Evolutionary conservation across 2,329 filamentous ascomycete genomes (phyloP), one percentile per base, ranked within the genome.

Genomic region (Penicillium paneum): DNA sequence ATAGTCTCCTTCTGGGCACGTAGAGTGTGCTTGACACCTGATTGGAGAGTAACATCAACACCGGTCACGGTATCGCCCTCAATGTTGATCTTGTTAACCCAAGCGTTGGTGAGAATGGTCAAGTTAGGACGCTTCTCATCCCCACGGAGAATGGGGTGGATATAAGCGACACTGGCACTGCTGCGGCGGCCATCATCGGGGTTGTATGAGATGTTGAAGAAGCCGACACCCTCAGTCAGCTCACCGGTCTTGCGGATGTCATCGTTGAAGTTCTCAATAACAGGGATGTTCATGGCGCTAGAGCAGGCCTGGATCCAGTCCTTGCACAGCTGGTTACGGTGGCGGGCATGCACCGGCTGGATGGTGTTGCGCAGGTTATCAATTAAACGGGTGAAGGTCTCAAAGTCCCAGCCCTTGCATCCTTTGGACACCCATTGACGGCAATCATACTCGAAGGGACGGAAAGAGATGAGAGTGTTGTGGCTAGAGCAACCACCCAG

Each of bases 381-480:
- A 64, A 94, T 79, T 41, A 91, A 79, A 55, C 90, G 84, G 75
- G 85, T 94, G 74, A 96, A 89, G 57, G 84, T 90, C 69, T 90
- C 85, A 76, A 95, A 96, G 67, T 83, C 85, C 91, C 91, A 96
- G 66, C 91, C 91, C 70, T 83, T 84, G 77, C 88, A 91, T 57
- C 91, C 91, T 68, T 90, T 79, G 31, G 83, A 83, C 67, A 92
- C 87, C 91, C 91, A 96, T 65, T 89, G 82, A 69, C 90, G 82
- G 77, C 89, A 84, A 74, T 96, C 91, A 73, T 95, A 92, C 73
- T 91, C 85, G 70, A 96, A 95, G 8, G 91, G 90, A 26, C 91
- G 85, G 83, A 96, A 96, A 17, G 89, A 94, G 74, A 96, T 96
- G 66, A 96, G 81, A 19, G 91, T 96, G 77, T 96, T 96, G 81